These are phyloP conservation scores for Fusarium albosuccineum DNA, from an alignment of 2,329 filamentous ascomycete species.

Conservation along the genomic window DNA sequence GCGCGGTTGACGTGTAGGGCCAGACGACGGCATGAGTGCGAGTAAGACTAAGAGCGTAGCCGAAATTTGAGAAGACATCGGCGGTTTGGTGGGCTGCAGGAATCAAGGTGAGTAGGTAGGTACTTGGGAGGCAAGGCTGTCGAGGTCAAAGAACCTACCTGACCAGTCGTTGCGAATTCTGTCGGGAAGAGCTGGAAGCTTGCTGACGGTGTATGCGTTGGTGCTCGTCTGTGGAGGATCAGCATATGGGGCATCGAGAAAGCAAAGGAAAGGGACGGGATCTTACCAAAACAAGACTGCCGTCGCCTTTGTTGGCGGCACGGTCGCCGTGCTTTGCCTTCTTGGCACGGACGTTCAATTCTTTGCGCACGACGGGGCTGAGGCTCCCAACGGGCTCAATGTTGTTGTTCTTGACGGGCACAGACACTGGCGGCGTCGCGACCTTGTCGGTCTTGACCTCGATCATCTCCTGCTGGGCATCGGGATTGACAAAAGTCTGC, in stretches of 20 bases:
- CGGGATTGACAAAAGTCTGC: constrained; percentile 67
- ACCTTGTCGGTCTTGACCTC: constrained; percentile 68
- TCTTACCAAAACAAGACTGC: constrained; percentile 74
- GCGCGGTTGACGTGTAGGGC: constrained; percentile 81
- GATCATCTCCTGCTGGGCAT: constrained; percentile 64
- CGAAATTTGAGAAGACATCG: constrained; percentile 73
- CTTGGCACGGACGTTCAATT: constrained; percentile 72
- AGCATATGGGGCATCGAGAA: constrained; percentile 33
- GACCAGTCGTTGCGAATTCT: constrained; percentile 75
- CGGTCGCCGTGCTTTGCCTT: constrained; percentile 74
- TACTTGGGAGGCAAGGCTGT: constrained; percentile 2
- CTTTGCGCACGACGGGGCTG: constrained; percentile 58
- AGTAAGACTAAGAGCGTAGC: constrained; percentile 84
- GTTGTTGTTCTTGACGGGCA: constrained; percentile 60
- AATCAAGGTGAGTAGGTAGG: constrained; percentile 30
- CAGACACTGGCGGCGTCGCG: constrained; percentile 47
- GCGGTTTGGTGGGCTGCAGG: constrained; percentile 72
- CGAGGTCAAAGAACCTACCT: constrained; percentile 64
- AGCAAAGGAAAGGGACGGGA: constrained; percentile 10
- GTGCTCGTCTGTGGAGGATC: constrained; percentile 76
- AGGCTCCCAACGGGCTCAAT: constrained; percentile 61
- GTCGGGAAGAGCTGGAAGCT: constrained; percentile 85
- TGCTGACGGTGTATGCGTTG: constrained; percentile 86
- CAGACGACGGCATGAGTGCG: constrained; percentile 88
- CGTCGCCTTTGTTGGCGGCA: constrained; percentile 72